A percentile compares a stretch with the other conserved stretches of the same genome.
Evolutionary conservation across 306 rosid species (phyloP).

Genomic region (Glycyrrhiza uralensis): DNA sequence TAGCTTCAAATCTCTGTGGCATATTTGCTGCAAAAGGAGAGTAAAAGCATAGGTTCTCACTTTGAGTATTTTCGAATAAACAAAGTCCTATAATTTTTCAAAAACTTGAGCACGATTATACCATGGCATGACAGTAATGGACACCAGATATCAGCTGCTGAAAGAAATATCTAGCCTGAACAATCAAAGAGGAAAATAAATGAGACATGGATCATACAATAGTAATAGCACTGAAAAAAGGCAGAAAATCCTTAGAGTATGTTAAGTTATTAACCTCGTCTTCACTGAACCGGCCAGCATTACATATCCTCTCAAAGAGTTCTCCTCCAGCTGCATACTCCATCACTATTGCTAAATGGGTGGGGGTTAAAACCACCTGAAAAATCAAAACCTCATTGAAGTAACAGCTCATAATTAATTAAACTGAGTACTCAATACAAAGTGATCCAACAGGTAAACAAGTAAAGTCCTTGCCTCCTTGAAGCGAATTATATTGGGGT

Average conservation of each 20-base stretch:
- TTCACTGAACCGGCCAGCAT: conserved; percentile 75
- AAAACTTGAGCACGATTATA: conserved; percentile 22
- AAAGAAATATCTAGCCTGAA: conserved; percentile 76
- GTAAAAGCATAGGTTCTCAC: not conserved
- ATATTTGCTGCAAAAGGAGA: conserved; percentile 53
- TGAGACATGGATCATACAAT: not conserved
- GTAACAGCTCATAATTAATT: not conserved
- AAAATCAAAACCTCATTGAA: conserved; percentile 10
- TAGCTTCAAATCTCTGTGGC: conserved; percentile 68
- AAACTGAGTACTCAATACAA: not conserved
- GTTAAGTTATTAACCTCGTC: conserved; percentile 53
- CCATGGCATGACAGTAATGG: conserved; percentile 65
- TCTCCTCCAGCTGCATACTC: conserved; percentile 84
- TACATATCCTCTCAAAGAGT: conserved; percentile 73
- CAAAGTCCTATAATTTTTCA: not conserved
- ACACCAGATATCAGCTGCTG: conserved; percentile 82
- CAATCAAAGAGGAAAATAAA: conserved; percentile 11
- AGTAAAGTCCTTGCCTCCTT: conserved; percentile 53
- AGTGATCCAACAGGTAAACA: conserved; percentile 12
- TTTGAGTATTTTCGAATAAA: not conserved
- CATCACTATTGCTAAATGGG: conserved; percentile 69
- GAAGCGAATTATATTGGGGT: conserved; percentile 76
- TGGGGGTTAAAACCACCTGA: conserved; percentile 71
- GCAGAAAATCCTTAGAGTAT: not conserved
- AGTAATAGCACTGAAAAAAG: not conserved